phyloP scores from a whole-genome alignment of 257 asterid genomes.

The Scutellaria barbata region DNA sequence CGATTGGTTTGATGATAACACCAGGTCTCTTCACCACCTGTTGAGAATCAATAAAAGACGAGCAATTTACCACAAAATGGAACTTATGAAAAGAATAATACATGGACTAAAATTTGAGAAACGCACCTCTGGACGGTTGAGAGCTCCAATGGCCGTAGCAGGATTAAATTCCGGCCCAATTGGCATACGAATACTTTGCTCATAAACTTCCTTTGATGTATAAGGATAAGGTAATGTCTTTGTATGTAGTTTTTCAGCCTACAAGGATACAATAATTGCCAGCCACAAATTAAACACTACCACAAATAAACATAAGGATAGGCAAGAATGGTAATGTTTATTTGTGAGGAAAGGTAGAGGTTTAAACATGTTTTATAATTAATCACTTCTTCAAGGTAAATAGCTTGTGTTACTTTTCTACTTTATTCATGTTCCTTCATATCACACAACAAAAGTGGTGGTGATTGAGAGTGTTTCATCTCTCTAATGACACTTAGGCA shows the following conservation, averaged over 20 bases:
- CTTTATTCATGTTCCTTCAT: not conserved
- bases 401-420: not conserved
- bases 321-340: not conserved
- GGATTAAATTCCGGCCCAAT: conserved; percentile 96
- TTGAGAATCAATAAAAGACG: conserved; percentile 11
- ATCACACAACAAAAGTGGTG: not conserved
- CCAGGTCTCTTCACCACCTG: conserved; percentile 92
- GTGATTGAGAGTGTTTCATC: not conserved
- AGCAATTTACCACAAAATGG: not conserved
- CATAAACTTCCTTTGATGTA: conserved; percentile 80
- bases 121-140: conserved; percentile 86
- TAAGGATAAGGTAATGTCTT: conserved; percentile 85
- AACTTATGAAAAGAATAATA: not conserved
- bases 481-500: not conserved
- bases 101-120: conserved; percentile 5
- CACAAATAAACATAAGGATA: not conserved
- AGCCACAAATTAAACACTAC: not conserved
- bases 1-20: conserved; percentile 71
- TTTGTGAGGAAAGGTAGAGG: no score
- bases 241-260: conserved; percentile 88
- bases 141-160: conserved; percentile 68
- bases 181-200: conserved; percentile 89
- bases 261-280: conserved; percentile 28
- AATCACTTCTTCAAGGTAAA: no score
- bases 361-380: not conserved